Conservation (phyloP, 352 stramenopile genomes). For the Plasmopara viticola region DNA sequence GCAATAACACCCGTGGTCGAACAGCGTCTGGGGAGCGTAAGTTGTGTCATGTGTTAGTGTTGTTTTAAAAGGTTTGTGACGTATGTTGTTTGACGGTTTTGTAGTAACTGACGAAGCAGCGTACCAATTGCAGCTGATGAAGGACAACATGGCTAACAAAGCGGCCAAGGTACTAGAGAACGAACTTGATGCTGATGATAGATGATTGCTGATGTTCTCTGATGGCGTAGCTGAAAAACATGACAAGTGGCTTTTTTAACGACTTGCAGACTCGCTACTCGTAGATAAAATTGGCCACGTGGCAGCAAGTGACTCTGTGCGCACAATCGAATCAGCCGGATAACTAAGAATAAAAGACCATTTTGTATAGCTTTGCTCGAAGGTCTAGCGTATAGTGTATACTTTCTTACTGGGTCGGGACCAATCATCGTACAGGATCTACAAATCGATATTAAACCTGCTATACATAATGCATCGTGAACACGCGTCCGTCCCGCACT, state of each 20-base stretch:
- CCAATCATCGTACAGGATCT: too few species aligned
- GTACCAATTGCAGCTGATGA: conserved; percentile 83
- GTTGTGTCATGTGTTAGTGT: conserved; percentile 8
- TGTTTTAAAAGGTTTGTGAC: conserved; percentile 2
- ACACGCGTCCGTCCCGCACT: conserved; percentile 25
- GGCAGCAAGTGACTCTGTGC: conserved; percentile 15
- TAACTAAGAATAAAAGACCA: not conserved
- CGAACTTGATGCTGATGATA: not conserved
- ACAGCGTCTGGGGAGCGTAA: conserved; percentile 64
- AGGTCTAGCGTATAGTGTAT: conserved; percentile 6
- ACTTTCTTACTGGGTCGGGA: not conserved
- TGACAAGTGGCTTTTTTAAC: conserved; percentile 86
- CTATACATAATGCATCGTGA: conserved; percentile 3
- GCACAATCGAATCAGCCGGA: conserved; percentile 26
- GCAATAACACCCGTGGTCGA: conserved; percentile 45
- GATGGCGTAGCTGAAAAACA: conserved; percentile 73
- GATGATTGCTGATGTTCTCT: conserved; percentile 3
- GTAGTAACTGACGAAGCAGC: conserved; percentile 70
- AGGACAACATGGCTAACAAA: conserved; percentile 77
- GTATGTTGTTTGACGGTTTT: conserved; percentile 2
- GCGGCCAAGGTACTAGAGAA: conserved; percentile 47
- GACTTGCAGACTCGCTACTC: conserved; percentile 82
- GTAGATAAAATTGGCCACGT: conserved; percentile 28
- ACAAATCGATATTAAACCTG: not conserved
- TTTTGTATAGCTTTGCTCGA: not conserved